Evolutionary conservation across 805 yeast genomes (phyloP).

Genomic region (Candida cerambycidarum): DNA sequence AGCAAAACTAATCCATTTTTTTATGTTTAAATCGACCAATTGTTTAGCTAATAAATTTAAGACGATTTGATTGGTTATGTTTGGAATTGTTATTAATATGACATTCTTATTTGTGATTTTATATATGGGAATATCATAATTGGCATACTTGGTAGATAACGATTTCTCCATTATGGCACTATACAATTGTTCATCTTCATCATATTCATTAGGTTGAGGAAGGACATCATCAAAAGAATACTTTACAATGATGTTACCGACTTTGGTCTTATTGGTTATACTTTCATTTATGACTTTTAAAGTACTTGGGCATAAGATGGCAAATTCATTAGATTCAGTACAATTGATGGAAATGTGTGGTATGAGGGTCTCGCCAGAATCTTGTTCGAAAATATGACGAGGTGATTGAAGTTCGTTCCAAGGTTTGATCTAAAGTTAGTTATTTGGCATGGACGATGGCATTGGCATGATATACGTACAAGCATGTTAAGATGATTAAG

Average conservation of each 20-base stretch:
- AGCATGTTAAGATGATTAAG: slow-evolving; percentile 16
- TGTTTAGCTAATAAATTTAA: slow-evolving; percentile 28
- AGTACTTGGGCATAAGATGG: slow-evolving; percentile 31
- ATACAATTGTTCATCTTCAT: slow-evolving; percentile 53
- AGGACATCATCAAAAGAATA: slow-evolving; percentile 3
- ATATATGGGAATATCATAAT: slow-evolving; percentile 23
- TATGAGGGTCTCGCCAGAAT: slow-evolving; percentile 22
- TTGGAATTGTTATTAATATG: slow-evolving; percentile 30
- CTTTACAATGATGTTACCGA: slow-evolving; percentile 7
- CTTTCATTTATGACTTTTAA: slow-evolving; percentile 21
- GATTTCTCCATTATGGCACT: slow-evolving; percentile 27
- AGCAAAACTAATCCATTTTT: slow-evolving; percentile 31
- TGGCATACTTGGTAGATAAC: slow-evolving; percentile 22
- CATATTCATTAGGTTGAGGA: slow-evolving; percentile 29
- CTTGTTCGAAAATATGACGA: slow-evolving; percentile 52
- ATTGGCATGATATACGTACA: slow-evolving; percentile 16
- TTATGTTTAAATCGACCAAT: slow-evolving; percentile 16
- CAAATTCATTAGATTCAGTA: slow-evolving; percentile 17
- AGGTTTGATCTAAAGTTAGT: slow-evolving; percentile 38
- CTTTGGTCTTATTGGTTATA: slow-evolving; percentile 11
- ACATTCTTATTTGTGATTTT: slow-evolving; percentile 6
- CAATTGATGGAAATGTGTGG: slow-evolving; percentile 26
- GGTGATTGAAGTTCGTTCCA: slow-evolving; percentile 48
- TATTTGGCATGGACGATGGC: too few species aligned
- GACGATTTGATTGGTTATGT: slow-evolving; percentile 35